phyloP scores from a whole-genome alignment of 2,329 filamentous ascomycete species.

The Zymoseptoria passerinii region DNA sequence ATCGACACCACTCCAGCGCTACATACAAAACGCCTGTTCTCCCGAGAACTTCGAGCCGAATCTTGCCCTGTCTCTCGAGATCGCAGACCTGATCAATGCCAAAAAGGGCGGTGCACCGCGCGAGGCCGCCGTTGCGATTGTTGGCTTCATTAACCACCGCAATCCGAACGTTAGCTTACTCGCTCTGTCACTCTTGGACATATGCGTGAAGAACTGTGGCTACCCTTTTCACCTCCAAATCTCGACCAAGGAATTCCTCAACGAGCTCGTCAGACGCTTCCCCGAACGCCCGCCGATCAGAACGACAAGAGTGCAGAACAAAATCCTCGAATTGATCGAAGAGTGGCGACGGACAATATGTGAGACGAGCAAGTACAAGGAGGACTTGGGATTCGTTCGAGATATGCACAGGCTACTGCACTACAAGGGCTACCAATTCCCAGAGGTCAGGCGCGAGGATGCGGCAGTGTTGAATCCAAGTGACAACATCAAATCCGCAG shows the following conservation, averaged over 20 bases:
- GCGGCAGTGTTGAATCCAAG: slow-evolving; percentile 94
- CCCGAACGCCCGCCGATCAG: slow-evolving; percentile 86
- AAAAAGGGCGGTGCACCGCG: slow-evolving; percentile 95
- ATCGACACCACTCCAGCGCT: slow-evolving; percentile 83
- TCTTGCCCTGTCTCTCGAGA: slow-evolving; percentile 90
- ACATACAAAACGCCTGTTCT: slow-evolving; percentile 92
- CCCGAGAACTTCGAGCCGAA: slow-evolving; percentile 98
- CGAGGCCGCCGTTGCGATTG: slow-evolving; percentile 87
- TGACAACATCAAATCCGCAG: slow-evolving; percentile 89
- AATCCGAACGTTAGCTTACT: slow-evolving; percentile 92
- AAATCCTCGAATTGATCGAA: slow-evolving; percentile 92
- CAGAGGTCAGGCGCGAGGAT: slow-evolving; percentile 84
- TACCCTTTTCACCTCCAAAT: slow-evolving; percentile 99
- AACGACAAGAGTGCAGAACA: slow-evolving; percentile 75
- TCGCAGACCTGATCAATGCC: slow-evolving; percentile 89
- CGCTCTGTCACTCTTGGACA: slow-evolving; percentile 84
- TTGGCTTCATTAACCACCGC: slow-evolving; percentile 90
- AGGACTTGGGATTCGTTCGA: slow-evolving; percentile 88
- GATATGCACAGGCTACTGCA: slow-evolving; percentile 95
- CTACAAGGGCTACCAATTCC: slow-evolving; percentile 96
- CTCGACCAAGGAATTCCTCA: slow-evolving; percentile 96
- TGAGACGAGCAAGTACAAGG: slow-evolving; percentile 94
- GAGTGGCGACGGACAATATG: slow-evolving; percentile 99
- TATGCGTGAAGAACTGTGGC: slow-evolving; percentile 99
- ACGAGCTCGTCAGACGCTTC: slow-evolving; percentile 92